Conservation (phyloP, 805 yeast genomes). For the Candida takata region DNA sequence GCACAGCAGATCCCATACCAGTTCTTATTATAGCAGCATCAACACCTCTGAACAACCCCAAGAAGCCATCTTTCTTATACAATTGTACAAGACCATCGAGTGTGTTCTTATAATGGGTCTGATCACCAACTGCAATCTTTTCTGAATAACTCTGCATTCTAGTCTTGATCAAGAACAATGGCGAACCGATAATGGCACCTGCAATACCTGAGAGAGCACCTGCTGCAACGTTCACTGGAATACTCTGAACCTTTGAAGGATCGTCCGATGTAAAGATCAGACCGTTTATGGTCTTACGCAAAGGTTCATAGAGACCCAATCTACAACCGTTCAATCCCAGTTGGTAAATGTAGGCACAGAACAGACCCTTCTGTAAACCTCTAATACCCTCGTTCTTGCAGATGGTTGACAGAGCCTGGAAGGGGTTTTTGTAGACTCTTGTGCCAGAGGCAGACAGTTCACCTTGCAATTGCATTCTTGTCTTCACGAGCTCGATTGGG, state of each 20-base stretch:
- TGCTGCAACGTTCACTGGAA: constrained; percentile 60
- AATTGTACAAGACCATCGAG: constrained; percentile 63
- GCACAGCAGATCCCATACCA: constrained; percentile 93
- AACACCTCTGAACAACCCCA: constrained; percentile 82
- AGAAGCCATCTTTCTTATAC: constrained; percentile 59
- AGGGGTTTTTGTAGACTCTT: constrained; percentile 69
- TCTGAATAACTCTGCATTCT: constrained; percentile 92
- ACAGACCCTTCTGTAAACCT: constrained; percentile 85
- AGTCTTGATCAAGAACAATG: constrained; percentile 86
- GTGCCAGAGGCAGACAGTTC: constrained; percentile 56
- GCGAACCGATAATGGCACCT: constrained; percentile 88
- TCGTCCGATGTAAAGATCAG: constrained; percentile 45
- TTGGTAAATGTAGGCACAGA: constrained; percentile 87
- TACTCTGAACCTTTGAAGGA: constrained; percentile 40
- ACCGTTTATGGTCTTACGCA: constrained; percentile 52
- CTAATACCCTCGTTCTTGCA: constrained; percentile 75
- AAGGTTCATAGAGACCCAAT: constrained; percentile 90
- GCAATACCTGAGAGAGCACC: constrained; percentile 84
- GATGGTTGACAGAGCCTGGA: constrained; percentile 74
- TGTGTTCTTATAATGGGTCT: constrained; percentile 73
- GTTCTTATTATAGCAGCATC: constrained; percentile 94
- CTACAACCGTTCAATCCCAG: constrained; percentile 90
- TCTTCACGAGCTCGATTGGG: constrained; percentile 91
- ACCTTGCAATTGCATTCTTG: constrained; percentile 95
- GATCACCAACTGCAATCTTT: constrained; percentile 72